A percentile compares a stretch with the other conserved stretches of the same genome.
phyloP scores from a whole-genome alignment of 2,329 filamentous ascomycete genomes.

The Fusarium beomiforme region DNA sequence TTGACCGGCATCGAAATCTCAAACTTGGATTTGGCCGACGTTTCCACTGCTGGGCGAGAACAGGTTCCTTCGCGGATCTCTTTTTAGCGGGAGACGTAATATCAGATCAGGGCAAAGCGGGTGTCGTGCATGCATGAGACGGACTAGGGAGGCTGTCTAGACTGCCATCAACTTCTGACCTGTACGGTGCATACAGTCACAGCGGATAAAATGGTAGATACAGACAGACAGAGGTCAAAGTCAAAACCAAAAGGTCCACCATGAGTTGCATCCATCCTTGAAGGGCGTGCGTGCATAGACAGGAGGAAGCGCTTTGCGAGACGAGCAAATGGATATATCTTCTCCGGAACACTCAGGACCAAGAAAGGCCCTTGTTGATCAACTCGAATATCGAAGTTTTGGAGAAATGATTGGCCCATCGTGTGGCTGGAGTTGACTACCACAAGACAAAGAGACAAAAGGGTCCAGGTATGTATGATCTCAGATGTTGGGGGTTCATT shows the following conservation, averaged over 20 bases:
- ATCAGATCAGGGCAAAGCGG: conserved; percentile 36
- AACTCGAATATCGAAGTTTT: conserved; percentile 1
- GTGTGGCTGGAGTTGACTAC: neutral
- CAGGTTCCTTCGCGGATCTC: conserved; percentile 10
- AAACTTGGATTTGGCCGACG: neutral
- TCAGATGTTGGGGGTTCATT: conserved; percentile 13
- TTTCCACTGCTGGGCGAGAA: conserved; percentile 2
- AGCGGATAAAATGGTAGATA: conserved; percentile 29
- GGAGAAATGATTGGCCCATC: conserved; percentile 3
- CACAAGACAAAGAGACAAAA: neutral
- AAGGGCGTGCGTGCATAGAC: conserved; percentile 27
- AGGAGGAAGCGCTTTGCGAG: neutral
- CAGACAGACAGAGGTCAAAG: conserved; percentile 10
- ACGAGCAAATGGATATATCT: conserved; percentile 10
- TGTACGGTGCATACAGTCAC: neutral
- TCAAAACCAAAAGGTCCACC: conserved; percentile 19
- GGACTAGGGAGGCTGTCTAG: neutral
- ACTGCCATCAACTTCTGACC: conserved; percentile 6
- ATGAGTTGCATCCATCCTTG: conserved; percentile 2
- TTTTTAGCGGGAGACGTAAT: conserved; percentile 23
- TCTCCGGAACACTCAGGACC: conserved; percentile 15
- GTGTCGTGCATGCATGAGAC: conserved; percentile 14
- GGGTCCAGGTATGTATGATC: conserved; percentile 6
- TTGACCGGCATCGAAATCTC: conserved; percentile 12
- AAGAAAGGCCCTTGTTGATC: conserved; percentile 25